Percentiles rank a stretch among this genome's conserved stretches.
Evolutionary conservation across 2,329 filamentous ascomycete species (phyloP).

Genomic region (Tolypocladium tropicale): DNA sequence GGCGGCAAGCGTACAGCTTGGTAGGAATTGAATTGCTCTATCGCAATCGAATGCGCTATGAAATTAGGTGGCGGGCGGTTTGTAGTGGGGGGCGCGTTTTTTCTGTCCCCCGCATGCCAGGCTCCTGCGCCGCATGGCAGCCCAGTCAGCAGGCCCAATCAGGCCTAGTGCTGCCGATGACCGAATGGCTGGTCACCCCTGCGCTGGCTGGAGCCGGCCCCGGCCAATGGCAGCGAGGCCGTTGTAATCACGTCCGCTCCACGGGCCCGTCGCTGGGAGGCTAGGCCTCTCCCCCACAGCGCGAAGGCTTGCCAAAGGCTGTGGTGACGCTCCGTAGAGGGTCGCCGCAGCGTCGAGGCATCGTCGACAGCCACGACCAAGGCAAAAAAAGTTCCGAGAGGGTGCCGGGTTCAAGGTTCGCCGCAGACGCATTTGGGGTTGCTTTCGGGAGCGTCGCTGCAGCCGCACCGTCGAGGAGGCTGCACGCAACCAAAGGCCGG

Average conservation of each 20-base stretch:
- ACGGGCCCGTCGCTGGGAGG: constrained; percentile 3
- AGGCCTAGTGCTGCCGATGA: constrained; percentile 11
- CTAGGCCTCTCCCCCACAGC: not conserved
- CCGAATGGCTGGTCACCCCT: constrained; percentile 9
- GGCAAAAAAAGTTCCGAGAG: not conserved
- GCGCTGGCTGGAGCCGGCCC: not conserved
- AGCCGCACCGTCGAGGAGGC: not conserved
- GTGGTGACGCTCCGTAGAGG: constrained; percentile 6
- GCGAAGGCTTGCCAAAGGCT: not conserved
- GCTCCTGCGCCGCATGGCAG: too few species aligned
- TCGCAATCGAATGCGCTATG: too few species aligned
- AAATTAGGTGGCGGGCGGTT: too few species aligned
- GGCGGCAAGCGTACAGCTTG: not conserved
- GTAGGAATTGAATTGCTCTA: too few species aligned
- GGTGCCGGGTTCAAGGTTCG: not conserved
- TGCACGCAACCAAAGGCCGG: not conserved
- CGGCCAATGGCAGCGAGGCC: constrained; percentile 7
- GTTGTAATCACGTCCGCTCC: constrained; percentile 6
- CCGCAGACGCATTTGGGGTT: not conserved
- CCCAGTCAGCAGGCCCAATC: constrained; percentile 1
- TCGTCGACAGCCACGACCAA: not conserved
- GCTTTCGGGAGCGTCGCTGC: not conserved
- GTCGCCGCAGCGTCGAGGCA: not conserved
- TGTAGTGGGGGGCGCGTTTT: too few species aligned
- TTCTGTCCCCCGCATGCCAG: too few species aligned